A percentile compares a stretch with the other conserved stretches of the same genome.
Evolutionary conservation across 116 monocot species (phyloP).

Genomic region (Papilionanthe hybrid): DNA sequence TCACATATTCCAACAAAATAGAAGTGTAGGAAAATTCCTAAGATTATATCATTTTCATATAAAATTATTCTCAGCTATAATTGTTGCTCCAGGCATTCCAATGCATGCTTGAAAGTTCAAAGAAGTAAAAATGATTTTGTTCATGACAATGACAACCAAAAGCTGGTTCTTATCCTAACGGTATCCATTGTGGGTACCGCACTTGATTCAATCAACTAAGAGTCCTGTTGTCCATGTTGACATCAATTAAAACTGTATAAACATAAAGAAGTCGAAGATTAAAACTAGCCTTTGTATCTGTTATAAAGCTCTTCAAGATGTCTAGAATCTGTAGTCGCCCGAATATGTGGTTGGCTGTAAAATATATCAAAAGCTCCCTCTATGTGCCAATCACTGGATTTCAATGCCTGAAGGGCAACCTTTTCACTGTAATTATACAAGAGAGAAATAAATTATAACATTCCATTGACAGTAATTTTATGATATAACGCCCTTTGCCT

Average conservation of each 20-base stretch:
- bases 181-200: neutral
- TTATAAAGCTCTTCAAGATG: slow-evolving; percentile 80
- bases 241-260: slow-evolving; percentile 2
- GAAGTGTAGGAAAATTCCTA: neutral
- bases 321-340: slow-evolving; percentile 60
- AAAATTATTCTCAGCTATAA: neutral
- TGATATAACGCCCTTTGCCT: neutral
- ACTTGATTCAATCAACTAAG: neutral
- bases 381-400: slow-evolving; percentile 95
- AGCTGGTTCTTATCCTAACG: neutral
- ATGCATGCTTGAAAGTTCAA: neutral
- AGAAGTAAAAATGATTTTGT: neutral
- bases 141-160: neutral
- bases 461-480: neutral
- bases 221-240: neutral
- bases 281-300: slow-evolving; percentile 76
- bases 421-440: slow-evolving; percentile 57
- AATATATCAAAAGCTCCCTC: slow-evolving; percentile 97
- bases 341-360: slow-evolving; percentile 88
- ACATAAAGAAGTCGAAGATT: neutral
- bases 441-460: neutral
- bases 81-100: neutral
- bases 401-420: slow-evolving; percentile 78
- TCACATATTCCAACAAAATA: neutral
- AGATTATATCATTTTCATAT: neutral